phyloP scores from a whole-genome alignment of 768 basidiomycete species.

The Gloeopeniophorella convolvens region DNA sequence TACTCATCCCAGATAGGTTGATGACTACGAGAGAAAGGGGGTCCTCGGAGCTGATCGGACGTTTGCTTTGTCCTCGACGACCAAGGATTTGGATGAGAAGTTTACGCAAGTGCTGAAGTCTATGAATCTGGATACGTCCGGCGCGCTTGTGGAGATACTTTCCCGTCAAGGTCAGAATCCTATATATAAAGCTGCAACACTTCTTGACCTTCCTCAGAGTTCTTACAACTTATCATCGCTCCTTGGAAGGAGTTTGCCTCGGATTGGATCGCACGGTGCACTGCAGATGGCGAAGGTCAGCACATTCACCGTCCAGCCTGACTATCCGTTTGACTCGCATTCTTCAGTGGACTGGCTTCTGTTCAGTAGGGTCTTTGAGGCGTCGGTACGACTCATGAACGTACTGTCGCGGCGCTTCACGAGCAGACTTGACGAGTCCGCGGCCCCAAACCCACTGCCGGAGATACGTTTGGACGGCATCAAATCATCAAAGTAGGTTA shows the following conservation, averaged over 20 bases:
- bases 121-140: slow-evolving; percentile 49
- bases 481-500: slow-evolving; percentile 13
- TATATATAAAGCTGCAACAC: background rate
- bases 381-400: slow-evolving; percentile 37
- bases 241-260: slow-evolving; percentile 16
- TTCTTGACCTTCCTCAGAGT: background rate
- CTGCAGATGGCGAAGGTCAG: slow-evolving; percentile 42
- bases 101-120: slow-evolving; percentile 37
- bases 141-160: slow-evolving; percentile 44
- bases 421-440: slow-evolving; percentile 27
- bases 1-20: slow-evolving; percentile 33
- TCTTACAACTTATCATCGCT: slow-evolving; percentile 4
- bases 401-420: slow-evolving; percentile 27
- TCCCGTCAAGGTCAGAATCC: slow-evolving; percentile 40
- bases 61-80: slow-evolving; percentile 45
- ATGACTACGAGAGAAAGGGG: slow-evolving; percentile 40
- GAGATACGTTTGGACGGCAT: slow-evolving; percentile 8
- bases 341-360: slow-evolving; percentile 51
- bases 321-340: background rate
- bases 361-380: slow-evolving; percentile 40
- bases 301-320: background rate
- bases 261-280: slow-evolving; percentile 21
- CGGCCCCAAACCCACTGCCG: slow-evolving; percentile 15
- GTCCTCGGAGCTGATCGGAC: slow-evolving; percentile 36
- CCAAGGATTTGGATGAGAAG: slow-evolving; percentile 53